phyloP scores from a whole-genome alignment of 2,329 filamentous ascomycete genomes.

The Knufia fluminis region DNA sequence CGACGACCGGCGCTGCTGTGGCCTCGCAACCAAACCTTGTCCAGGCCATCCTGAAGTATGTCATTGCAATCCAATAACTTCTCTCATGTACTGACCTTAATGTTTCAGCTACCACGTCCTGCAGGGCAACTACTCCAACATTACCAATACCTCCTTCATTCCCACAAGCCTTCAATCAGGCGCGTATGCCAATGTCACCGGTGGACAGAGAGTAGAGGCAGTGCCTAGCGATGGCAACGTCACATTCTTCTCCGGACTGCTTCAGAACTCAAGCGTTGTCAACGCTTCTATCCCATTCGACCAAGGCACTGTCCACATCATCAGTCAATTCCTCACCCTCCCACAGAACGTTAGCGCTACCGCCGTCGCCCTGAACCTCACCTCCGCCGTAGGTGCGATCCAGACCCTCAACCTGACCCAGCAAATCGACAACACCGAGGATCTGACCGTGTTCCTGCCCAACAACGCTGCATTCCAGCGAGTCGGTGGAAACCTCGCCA shows the following conservation, averaged over 20 bases:
- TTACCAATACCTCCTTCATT: slow-evolving; percentile 32
- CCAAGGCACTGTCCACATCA: slow-evolving; percentile 46
- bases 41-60: slow-evolving; percentile 37
- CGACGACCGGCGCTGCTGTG: slow-evolving; percentile 24
- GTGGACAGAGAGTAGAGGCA: slow-evolving; percentile 48
- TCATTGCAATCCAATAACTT: neutral
- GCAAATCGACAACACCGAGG: slow-evolving; percentile 23
- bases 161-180: slow-evolving; percentile 42
- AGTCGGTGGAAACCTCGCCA: slow-evolving; percentile 45
- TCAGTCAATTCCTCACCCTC: slow-evolving; percentile 40
- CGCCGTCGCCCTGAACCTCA: slow-evolving; percentile 36
- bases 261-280: slow-evolving; percentile 40
- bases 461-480: slow-evolving; percentile 51
- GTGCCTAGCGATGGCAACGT: slow-evolving; percentile 33
- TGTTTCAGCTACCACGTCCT: slow-evolving; percentile 50
- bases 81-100: too few relatives aligned
- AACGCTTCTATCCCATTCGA: slow-evolving; percentile 35
- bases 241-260: slow-evolving; percentile 45
- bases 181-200: slow-evolving; percentile 49
- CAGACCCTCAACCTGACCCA: slow-evolving; percentile 27
- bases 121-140: slow-evolving; percentile 38
- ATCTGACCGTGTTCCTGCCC: slow-evolving; percentile 58
- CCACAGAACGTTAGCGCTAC: slow-evolving; percentile 38
- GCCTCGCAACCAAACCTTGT: slow-evolving; percentile 21
- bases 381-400: slow-evolving; percentile 40